These are phyloP conservation scores for Rhododendron molle DNA, from an alignment of 148 eudicot species.

Conservation along the genomic window DNA sequence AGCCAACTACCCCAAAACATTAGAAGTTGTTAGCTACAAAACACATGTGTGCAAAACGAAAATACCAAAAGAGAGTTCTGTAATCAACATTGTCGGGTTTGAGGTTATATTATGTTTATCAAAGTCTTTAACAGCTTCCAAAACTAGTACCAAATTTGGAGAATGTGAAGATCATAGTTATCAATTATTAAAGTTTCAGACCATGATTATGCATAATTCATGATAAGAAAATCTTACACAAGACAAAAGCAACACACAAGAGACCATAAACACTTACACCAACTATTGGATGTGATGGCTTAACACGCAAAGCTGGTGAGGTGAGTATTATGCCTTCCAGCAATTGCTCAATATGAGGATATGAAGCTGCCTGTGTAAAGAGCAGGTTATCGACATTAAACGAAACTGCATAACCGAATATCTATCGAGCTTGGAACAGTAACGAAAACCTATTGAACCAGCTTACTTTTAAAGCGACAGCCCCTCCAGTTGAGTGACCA, in stretches of 20 bases:
- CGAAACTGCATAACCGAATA: background rate
- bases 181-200: background rate
- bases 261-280: conserved; percentile 43
- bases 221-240: background rate
- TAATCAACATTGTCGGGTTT: background rate
- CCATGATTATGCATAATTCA: background rate
- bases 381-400: conserved; percentile 5
- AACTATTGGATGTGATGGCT: conserved; percentile 86
- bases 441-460: background rate
- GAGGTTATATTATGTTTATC: background rate
- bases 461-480: conserved; percentile 75
- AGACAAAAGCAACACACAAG: background rate
- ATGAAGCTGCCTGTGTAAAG: conserved; percentile 43
- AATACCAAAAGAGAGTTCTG: background rate
- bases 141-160: background rate
- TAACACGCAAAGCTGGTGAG: conserved; percentile 91
- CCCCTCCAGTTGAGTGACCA: conserved; percentile 98
- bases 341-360: conserved; percentile 49
- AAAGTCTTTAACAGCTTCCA: background rate
- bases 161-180: background rate
- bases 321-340: conserved; percentile 81
- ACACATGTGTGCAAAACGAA: background rate
- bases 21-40: background rate
- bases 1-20: background rate
- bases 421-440: background rate